Base-by-base conservation (phyloP, 2,329 filamentous ascomycete genomes). In the Fonsecaea pugnacius region DNA sequence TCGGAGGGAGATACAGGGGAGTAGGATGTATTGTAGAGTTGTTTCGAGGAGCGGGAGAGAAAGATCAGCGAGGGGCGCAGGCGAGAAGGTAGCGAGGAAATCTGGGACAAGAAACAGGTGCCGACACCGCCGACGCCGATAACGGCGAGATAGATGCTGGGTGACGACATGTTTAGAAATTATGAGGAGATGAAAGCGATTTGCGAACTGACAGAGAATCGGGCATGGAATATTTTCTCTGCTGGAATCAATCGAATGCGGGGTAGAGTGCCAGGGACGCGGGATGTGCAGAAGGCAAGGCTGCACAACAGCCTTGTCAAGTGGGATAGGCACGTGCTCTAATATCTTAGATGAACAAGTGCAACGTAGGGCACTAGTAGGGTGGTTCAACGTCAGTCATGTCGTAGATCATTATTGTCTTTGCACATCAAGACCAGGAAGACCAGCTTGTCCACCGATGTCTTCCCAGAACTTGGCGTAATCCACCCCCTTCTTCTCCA, bases 121-220 rank as follows among this genome's bases (percentile, higher is more conserved):
- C 95, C 95, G 67, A 98, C 95, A 69, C 94, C 94, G 71, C 95
- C 95, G 72, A 90, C 91, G 74, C 95, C 93, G 96, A 74, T 69
- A 71, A 65, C 67, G 52, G 65, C 69, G 36, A 71, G 63, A 35
- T 66, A 67, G n/a, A 71, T 61, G 43, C 65, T 67, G 2, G 67
- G 66, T 24, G 61, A 52, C 24, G 61, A 58, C 65, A 64, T 67
- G 7, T n/a, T 24, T 48, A 21, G 12, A 24, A 21, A 14, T 5
- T 18, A 12, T 24, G 6, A 18, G 24, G 43, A 12, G 10, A n/a
- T 56, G 53, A 38, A 30, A 40, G 53, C 55, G 32, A 30, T n/a
- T 18, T 46, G 27, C n/a, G 18, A 12, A 10, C 8, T 48, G 55
- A 33, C 24, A 46, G 55, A 24, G 48, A 58, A 33, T 10, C 24